phyloP scores from a whole-genome alignment of 108 stramenopile species.

The Fragilariopsis cylindrus region DNA sequence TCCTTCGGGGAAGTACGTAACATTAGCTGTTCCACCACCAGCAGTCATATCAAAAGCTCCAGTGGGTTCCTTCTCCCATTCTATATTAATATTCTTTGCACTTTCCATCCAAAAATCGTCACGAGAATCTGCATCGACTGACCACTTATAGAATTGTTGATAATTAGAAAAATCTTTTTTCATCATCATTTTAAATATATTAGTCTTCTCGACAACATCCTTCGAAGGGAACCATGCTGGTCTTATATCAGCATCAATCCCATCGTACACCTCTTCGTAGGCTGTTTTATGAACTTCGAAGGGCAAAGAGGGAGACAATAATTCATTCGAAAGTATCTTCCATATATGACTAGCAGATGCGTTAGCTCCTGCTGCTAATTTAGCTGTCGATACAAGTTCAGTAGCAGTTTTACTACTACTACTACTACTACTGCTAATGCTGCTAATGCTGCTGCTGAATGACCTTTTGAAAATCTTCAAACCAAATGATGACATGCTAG shows the following conservation, averaged over 20 bases:
- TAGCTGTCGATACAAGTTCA: slow-evolving; percentile 18
- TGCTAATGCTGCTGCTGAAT: too few relatives aligned
- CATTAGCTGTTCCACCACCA: slow-evolving; percentile 20
- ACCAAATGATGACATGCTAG: not conserved
- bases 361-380: slow-evolving; percentile 20
- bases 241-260: slow-evolving; percentile 21
- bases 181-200: slow-evolving; percentile 40
- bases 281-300: slow-evolving; percentile 26
- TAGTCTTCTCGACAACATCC: slow-evolving; percentile 15
- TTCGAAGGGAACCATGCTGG: slow-evolving; percentile 39
- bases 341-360: slow-evolving; percentile 29
- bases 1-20: slow-evolving; percentile 36
- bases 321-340: slow-evolving; percentile 22
- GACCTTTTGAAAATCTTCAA: slow-evolving; percentile 2
- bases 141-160: slow-evolving; percentile 40
- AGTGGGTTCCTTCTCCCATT: slow-evolving; percentile 33
- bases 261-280: slow-evolving; percentile 26
- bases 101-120: slow-evolving; percentile 44
- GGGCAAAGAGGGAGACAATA: slow-evolving; percentile 25
- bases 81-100: slow-evolving; percentile 20
- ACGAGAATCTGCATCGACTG: slow-evolving; percentile 19
- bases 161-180: slow-evolving; percentile 25
- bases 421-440: not conserved
- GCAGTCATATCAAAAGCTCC: slow-evolving; percentile 9
- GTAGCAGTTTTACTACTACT: slow-evolving; percentile 1